phyloP scores from a whole-genome alignment of 1,284 basidiomycete species.

The Cerioporus squamosus region DNA sequence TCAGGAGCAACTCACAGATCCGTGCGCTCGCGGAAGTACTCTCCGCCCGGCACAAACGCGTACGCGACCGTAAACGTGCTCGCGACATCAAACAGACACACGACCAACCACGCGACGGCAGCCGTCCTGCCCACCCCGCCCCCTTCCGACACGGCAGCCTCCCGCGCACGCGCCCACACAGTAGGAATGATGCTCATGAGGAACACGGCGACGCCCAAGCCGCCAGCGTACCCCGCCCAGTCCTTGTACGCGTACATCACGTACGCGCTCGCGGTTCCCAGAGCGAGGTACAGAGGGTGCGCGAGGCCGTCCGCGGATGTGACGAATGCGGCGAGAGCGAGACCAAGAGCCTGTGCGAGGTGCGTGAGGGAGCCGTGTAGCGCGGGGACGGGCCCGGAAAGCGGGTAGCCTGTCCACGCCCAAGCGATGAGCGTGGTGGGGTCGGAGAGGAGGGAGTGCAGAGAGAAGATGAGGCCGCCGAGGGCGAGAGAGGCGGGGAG shows the following conservation, averaged over 20 bases:
- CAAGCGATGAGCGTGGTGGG: slow-evolving; percentile 86
- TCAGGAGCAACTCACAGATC: slow-evolving; percentile 56
- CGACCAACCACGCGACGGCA: slow-evolving; percentile 64
- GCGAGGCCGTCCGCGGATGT: slow-evolving; percentile 34
- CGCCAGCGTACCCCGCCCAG: slow-evolving; percentile 81
- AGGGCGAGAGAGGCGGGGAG: slow-evolving; percentile 62
- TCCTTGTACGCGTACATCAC: slow-evolving; percentile 65
- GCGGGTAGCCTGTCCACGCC: slow-evolving; percentile 91
- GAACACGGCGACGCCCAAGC: slow-evolving; percentile 71
- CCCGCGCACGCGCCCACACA: slow-evolving; percentile 51
- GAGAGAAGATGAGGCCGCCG: slow-evolving; percentile 74
- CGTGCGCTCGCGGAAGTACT: slow-evolving; percentile 81
- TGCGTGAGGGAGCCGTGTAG: slow-evolving; percentile 76
- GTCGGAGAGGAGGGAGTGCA: slow-evolving; percentile 84
- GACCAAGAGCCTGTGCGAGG: slow-evolving; percentile 63
- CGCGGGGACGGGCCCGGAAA: slow-evolving; percentile 77
- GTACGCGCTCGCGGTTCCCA: slow-evolving; percentile 56
- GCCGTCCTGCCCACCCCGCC: slow-evolving; percentile 54
- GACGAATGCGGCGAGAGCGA: slow-evolving; percentile 48
- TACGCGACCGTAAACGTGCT: slow-evolving; percentile 87
- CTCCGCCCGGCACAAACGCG: slow-evolving; percentile 90
- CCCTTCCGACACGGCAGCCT: slow-evolving; percentile 32
- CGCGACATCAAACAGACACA: slow-evolving; percentile 68
- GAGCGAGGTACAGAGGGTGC: slow-evolving; percentile 55
- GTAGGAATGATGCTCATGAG: slow-evolving; percentile 67